Evolutionary conservation across 208 protist species (phyloP), one percentile per base, ranked within the genome.

Genomic region (Trypanosoma conorhini): DNA sequence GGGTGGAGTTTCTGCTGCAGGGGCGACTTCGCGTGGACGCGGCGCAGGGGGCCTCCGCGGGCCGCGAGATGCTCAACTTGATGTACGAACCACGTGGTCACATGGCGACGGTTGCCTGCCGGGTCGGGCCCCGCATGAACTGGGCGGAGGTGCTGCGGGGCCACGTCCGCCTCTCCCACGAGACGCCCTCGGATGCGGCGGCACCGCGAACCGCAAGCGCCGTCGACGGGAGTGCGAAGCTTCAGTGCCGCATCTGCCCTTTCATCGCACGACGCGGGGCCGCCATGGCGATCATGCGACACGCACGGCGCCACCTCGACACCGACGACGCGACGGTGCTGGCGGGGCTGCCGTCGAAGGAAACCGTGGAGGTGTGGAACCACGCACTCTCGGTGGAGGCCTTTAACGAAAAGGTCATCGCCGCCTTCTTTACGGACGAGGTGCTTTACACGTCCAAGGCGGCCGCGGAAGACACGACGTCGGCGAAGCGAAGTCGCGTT

Each of bases 41-140:
- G 42, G 62, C 33, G 22, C 50, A 31, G 5, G 21, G 31, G 52
- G 54, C 56, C 1, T n/a, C 35, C 31, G 21, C 42, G 3, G 77
- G 76, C 1, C 62, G 66, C 48, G 74, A 81, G 46, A 77, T 83
- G 59, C 56, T 92, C 8, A 92, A 93, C 42, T 68, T 97, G 26
- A 67, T 93, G 15, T 97, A 97, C 65, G 81, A 84, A 51, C 80
- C 81, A 13, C 75, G 85, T 17, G 92, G 92, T 1, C 76, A 87
- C 54, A 80, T 94, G 51, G 78, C 77, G 3, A 92, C 81, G 51
- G 68, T 97, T 42, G 75, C 80, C 12, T 95, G 88, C 62, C 70
- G 77, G n/a, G 82, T 95, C 1, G 81, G 64, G 26, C 33, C 52
- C 19, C 48, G 62, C 26, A 70, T 90, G 52, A 57, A 90, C 48